Evolutionary conservation across 73 alveolate species (phyloP).

Genomic region (Paramecium octaurelia): DNA sequence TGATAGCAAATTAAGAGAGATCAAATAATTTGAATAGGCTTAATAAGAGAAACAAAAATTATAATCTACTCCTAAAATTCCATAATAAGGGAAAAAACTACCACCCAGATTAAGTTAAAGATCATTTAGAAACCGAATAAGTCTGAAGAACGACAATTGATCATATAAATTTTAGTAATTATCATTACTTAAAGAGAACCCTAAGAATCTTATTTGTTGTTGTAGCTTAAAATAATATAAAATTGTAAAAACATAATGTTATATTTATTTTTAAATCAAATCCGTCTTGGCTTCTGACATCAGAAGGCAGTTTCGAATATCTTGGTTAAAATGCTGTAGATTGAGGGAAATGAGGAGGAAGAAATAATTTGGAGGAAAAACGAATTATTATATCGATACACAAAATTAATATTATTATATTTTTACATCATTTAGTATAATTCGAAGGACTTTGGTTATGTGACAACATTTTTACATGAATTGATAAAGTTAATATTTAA

Average conservation of each 20-base stretch:
- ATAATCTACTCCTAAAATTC: not conserved
- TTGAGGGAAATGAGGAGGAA: too few species aligned
- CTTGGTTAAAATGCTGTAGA: not conserved
- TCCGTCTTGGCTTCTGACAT: not conserved
- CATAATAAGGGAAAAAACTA: not conserved
- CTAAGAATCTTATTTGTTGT: not conserved
- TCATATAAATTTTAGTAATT: not conserved
- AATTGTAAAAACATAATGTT: not conserved
- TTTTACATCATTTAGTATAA: not conserved
- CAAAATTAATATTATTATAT: not conserved
- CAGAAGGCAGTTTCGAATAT: not conserved
- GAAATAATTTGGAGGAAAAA: not conserved
- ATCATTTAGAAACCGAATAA: not conserved
- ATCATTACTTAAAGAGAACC: not conserved
- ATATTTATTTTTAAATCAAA: too few species aligned
- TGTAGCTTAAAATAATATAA: too few species aligned
- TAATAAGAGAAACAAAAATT: not conserved
- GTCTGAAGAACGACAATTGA: not conserved
- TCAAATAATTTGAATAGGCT: not conserved
- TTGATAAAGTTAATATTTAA: not conserved
- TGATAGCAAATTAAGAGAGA: not conserved
- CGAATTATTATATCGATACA: not conserved
- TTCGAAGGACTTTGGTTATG: not conserved
- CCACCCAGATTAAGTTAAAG: not conserved
- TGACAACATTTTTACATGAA: not conserved